These are phyloP conservation scores for Tetrahymena elliotti DNA, from an alignment of 73 alveolate species.

Conservation along the genomic window DNA sequence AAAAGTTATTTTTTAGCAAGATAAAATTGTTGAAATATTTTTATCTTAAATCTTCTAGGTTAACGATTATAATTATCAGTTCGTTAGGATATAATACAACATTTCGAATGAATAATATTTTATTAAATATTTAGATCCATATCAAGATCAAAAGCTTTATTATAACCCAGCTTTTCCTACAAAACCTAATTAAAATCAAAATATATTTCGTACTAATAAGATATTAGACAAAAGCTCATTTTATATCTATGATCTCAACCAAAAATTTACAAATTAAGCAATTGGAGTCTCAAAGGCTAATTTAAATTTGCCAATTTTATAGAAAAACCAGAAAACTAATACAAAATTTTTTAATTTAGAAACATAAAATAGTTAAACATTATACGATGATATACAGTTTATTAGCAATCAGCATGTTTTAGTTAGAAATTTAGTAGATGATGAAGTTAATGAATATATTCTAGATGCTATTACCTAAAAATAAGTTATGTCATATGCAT, in stretches of 20 bases:
- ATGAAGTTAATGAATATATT: not conserved
- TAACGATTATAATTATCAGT: too few species aligned
- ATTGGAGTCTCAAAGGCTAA: not conserved
- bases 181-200: not conserved
- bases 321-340: not conserved
- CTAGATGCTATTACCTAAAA: not conserved
- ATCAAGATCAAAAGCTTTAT: too few species aligned
- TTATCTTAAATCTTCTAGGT: not conserved
- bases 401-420: too few species aligned
- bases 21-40: not conserved
- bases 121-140: not conserved
- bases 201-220: too few species aligned
- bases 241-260: not conserved
- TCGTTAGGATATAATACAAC: not conserved
- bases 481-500: not conserved
- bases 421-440: not conserved
- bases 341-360: not conserved
- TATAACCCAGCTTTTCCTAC: not conserved
- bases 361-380: not conserved
- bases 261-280: too few species aligned
- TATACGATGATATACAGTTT: not conserved
- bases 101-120: not conserved
- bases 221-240: not conserved
- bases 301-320: too few species aligned
- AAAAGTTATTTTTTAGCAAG: not conserved